These are phyloP conservation scores for Neonectria ditissima DNA, from an alignment of 2,329 filamentous ascomycete species.

Conservation along the genomic window DNA sequence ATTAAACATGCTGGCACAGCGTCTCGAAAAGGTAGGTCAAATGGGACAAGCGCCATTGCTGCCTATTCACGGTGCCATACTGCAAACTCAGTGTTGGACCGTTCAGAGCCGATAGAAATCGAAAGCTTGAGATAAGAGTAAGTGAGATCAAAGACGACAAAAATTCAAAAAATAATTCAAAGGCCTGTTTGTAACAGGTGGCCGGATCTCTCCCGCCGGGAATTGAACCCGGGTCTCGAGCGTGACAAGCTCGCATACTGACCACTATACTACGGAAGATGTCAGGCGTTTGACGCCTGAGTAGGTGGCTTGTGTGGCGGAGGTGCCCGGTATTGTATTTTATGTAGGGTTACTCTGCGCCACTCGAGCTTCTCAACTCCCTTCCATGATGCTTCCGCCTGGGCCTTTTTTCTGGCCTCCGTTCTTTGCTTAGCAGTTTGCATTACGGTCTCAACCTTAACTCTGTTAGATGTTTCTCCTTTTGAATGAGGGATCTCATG, in stretches of 20 bases:
- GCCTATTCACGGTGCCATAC: conserved; percentile 8
- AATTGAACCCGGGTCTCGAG: conserved; percentile 29
- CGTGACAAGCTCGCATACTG: conserved; percentile 29
- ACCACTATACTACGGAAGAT: conserved; percentile 32
- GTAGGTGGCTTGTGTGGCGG: conserved; percentile 18
- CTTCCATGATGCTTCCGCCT: not conserved
- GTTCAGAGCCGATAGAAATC: not conserved
- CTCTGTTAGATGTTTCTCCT: not conserved
- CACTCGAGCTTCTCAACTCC: not conserved
- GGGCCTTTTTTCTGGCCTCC: not conserved
- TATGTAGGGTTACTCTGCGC: not conserved
- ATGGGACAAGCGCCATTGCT: not conserved
- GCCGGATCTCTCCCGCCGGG: conserved; percentile 26
- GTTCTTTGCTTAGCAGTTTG: not conserved
- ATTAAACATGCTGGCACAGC: not conserved
- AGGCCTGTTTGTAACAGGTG: conserved; percentile 20
- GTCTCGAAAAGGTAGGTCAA: not conserved
- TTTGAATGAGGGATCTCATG: not conserved
- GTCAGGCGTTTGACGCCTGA: conserved; percentile 20
- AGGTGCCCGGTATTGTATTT: accelerated
- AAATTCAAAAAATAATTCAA: not conserved
- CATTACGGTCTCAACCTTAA: not conserved
- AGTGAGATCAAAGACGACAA: not conserved
- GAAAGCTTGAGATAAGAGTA: not conserved
- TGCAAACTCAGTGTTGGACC: not conserved